Base-by-base conservation (phyloP, 257 asterid species). In the Pogostemon cablin region DNA sequence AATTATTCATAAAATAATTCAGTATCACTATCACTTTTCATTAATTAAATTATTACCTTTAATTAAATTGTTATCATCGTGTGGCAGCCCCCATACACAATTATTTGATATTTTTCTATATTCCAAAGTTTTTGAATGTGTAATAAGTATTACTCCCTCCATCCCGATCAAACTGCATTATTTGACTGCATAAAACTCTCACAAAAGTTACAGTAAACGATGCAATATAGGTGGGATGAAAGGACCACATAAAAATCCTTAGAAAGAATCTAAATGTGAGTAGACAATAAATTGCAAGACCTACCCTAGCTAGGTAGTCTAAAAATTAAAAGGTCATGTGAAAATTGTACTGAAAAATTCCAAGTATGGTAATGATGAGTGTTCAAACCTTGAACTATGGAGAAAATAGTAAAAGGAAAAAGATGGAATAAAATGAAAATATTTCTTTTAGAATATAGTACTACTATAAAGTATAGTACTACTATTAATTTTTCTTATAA, bases 261-360 rank as follows among this genome's bases (percentile, higher is more conserved):
- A 20, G 8, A 3, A 6, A 54, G 25, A 54, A 54, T 54, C n/a
- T 17, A 7, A 25, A 25, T 17, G 11, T 54, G 0, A 15, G 71
- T 62, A 74, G 76, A 70, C 84, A 75, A 54, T 68, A 69, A 65
- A 49, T 32, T n/a, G 58, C 32, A 42, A 56, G 72, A 74, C 82
- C 83, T 43, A 70, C 68, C 81, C 78, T 81, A 72, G 59, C 11
- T 54, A 6, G 38, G 40, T 54, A 6, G 38, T 25, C 71, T 63
- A 32, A 32, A 35, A 8, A 70, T 62, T 56, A 50, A 65, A 53
- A 60, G 40, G 35, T 67, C 75, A 72, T 69, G 67, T 54, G 56
- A 77, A 59, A 20, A 25, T 48, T 69, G 68, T 42, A 79, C 48
- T 48, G 43, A 3, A 52, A 2, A 1, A 4, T 68, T 72, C 40